Percentiles rank a stretch among this genome's conserved stretches.
Evolutionary conservation across 1,284 basidiomycete species (phyloP).

Genomic region (Schizophyllum amplum): DNA sequence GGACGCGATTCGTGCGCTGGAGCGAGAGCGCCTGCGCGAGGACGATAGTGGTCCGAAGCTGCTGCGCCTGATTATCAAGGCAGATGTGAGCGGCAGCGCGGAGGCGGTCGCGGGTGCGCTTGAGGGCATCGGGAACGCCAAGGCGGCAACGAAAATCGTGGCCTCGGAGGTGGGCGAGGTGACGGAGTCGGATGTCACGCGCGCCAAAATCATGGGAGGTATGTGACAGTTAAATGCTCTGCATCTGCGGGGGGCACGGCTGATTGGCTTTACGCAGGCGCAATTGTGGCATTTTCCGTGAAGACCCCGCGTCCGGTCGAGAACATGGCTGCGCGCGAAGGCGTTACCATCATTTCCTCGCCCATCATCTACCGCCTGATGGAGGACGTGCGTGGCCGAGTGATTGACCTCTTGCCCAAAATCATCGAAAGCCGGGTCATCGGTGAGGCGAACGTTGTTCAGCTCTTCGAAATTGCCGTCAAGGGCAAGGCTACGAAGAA

Average conservation of each 20-base stretch:
- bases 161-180: slow-evolving; percentile 85
- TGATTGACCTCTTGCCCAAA: slow-evolving; percentile 70
- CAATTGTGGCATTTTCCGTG: slow-evolving; percentile 89
- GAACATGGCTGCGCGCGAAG: slow-evolving; percentile 52
- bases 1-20: slow-evolving; percentile 10
- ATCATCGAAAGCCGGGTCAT: slow-evolving; percentile 71
- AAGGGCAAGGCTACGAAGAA: slow-evolving; percentile 63
- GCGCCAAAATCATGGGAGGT: slow-evolving; percentile 87
- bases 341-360: slow-evolving; percentile 66
- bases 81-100: slow-evolving; percentile 92
- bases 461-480: slow-evolving; percentile 77
- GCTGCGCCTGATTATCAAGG: slow-evolving; percentile 81
- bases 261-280: slow-evolving; percentile 41
- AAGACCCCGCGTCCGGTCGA: slow-evolving; percentile 59
- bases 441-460: slow-evolving; percentile 81
- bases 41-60: slow-evolving; percentile 51
- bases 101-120: slow-evolving; percentile 88
- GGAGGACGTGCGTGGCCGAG: slow-evolving; percentile 69
- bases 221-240: too few relatives aligned
- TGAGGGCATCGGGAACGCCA: slow-evolving; percentile 82
- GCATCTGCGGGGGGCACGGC: slow-evolving; percentile 1
- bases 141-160: slow-evolving; percentile 79
- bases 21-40: slow-evolving; percentile 19
- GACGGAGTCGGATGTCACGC: slow-evolving; percentile 79
- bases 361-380: slow-evolving; percentile 89